These are phyloP conservation scores for Kwoniella pini DNA, from an alignment of 768 basidiomycete species.

Conservation along the genomic window DNA sequence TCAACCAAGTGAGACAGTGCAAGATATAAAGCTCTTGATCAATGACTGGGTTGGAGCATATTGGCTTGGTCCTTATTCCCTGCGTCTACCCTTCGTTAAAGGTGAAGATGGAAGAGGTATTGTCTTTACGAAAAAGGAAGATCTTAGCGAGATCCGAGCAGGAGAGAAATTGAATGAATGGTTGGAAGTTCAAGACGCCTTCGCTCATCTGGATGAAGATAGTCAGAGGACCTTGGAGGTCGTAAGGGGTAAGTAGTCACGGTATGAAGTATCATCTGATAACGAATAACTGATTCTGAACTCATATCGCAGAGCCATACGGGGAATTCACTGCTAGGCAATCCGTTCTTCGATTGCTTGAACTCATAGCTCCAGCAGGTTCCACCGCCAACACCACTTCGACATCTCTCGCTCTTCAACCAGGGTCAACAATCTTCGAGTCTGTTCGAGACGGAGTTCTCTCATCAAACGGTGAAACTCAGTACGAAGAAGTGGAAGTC, in stretches of 20 bases:
- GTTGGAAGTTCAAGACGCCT: conserved; percentile 56
- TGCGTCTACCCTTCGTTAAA: conserved; percentile 39
- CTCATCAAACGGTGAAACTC: conserved; percentile 20
- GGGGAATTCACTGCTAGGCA: conserved; percentile 55
- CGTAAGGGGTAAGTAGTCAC: conserved; percentile 55
- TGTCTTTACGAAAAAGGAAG: conserved; percentile 41
- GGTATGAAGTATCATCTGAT: not conserved
- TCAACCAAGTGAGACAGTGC: conserved; percentile 52
- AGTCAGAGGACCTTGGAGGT: conserved; percentile 55
- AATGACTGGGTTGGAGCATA: conserved; percentile 57
- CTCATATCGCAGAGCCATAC: conserved; percentile 52
- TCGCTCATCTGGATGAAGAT: conserved; percentile 47
- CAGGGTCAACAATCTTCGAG: conserved; percentile 53
- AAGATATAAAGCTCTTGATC: conserved; percentile 54
- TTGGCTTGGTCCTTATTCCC: conserved; percentile 58
- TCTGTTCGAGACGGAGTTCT: conserved; percentile 53
- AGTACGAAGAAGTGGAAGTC: conserved; percentile 39
- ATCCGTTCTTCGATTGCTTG: conserved; percentile 55
- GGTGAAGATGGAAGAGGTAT: conserved; percentile 33
- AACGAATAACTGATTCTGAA: not conserved
- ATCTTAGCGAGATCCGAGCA: conserved; percentile 42
- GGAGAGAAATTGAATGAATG: conserved; percentile 56
- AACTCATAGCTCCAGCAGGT: conserved; percentile 48
- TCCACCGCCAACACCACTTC: conserved; percentile 40
- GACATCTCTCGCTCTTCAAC: conserved; percentile 41